These are phyloP conservation scores for Klebsormidium nitens DNA, from an alignment of 139 green algal species.

Conservation along the genomic window DNA sequence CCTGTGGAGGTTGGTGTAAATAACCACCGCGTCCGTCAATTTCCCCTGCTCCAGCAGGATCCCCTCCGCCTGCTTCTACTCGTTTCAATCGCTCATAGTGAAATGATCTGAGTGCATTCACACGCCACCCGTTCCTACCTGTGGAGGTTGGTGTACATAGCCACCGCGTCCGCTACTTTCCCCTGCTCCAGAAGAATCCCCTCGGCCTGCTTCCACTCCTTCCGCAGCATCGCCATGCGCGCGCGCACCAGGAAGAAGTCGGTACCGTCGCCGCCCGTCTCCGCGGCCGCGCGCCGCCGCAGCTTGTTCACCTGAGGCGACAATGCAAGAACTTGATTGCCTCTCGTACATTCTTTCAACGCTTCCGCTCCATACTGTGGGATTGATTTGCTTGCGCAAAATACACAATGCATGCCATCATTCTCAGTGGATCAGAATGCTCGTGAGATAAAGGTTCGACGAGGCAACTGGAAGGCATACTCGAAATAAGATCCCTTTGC, in stretches of 20 bases:
- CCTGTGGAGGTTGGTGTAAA: slow-evolving; percentile 53
- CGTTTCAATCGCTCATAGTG: not conserved
- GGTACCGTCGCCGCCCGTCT: slow-evolving; percentile 21
- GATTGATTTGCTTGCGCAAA: too few species aligned
- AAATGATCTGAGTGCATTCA: not conserved
- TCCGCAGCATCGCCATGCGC: slow-evolving; percentile 56
- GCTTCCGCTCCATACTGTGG: too few species aligned
- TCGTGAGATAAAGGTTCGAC: too few species aligned
- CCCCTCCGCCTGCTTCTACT: slow-evolving; percentile 45
- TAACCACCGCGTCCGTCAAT: slow-evolving; percentile 56
- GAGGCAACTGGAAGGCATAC: too few species aligned
- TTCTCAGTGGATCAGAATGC: too few species aligned
- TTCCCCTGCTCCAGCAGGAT: slow-evolving; percentile 60
- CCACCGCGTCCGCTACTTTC: not conserved
- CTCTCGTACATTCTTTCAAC: too few species aligned
- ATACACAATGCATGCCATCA: too few species aligned
- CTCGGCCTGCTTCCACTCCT: slow-evolving; percentile 49
- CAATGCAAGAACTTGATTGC: too few species aligned
- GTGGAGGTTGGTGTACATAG: not conserved
- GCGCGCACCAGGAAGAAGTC: slow-evolving; percentile 45
- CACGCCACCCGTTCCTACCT: not conserved
- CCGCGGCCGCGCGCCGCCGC: slow-evolving; percentile 1
- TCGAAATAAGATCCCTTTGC: too few species aligned
- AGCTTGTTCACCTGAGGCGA: slow-evolving; percentile 9
- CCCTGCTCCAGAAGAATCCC: not conserved